phyloP scores from a whole-genome alignment of 169 alveolate genomes.

The Sarcocystis neurona region DNA sequence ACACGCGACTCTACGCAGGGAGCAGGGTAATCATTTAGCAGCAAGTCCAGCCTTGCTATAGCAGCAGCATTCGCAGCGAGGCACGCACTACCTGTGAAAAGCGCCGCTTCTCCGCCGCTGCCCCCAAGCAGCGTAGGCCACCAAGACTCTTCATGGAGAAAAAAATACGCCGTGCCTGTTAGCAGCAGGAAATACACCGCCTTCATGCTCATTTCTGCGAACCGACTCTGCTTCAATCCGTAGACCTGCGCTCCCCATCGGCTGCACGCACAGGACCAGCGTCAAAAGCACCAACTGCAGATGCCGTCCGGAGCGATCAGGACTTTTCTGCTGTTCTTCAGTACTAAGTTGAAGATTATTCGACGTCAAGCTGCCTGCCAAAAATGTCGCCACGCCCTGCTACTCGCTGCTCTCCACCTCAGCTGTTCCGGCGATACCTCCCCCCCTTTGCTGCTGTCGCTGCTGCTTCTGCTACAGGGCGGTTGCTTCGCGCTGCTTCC shows the following conservation, averaged over 20 bases:
- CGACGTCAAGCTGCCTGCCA: too few relatives aligned
- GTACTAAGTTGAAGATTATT: too few relatives aligned
- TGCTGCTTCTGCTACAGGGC: too few relatives aligned
- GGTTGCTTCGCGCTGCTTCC: too few relatives aligned
- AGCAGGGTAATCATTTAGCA: neutral
- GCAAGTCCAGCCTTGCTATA: neutral
- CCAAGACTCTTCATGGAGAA: constrained; percentile 59
- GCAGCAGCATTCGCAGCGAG: neutral
- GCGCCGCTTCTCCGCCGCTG: constrained; percentile 53
- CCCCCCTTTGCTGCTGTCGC: too few relatives aligned
- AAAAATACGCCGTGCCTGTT: constrained; percentile 32
- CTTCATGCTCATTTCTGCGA: constrained; percentile 59
- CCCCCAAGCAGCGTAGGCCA: constrained; percentile 66
- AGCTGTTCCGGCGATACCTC: too few relatives aligned
- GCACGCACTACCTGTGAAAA: constrained; percentile 46
- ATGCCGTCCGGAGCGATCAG: too few relatives aligned
- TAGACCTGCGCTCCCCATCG: constrained; percentile 65
- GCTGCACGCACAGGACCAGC: constrained; percentile 25
- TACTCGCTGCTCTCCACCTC: too few relatives aligned
- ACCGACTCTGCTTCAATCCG: constrained; percentile 45
- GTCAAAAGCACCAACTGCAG: neutral
- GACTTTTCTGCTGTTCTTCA: too few relatives aligned
- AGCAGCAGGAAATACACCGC: constrained; percentile 45
- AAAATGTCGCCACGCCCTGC: too few relatives aligned
- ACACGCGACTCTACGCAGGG: neutral